Evolutionary conservation across 371 early-diverging fungal genomes (phyloP), one percentile per base, ranked within the genome.

Genomic region (Basidiobolus meristosporus): DNA sequence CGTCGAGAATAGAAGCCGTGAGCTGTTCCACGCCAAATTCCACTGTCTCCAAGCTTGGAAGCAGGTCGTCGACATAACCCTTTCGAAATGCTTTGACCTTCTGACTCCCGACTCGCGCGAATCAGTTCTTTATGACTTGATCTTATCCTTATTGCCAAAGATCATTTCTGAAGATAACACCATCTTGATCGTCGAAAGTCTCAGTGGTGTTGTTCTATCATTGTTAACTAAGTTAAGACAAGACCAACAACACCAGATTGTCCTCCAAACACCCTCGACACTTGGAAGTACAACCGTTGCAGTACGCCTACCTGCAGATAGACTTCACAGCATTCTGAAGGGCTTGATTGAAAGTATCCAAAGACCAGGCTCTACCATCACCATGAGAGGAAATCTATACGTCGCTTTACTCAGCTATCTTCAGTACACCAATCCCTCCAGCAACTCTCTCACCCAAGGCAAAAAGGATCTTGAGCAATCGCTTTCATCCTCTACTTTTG

Each of bases 371-470:
- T 57, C 70, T 1, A 63, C 74, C 2, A 54, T 74, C 12, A 62
- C 62, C 7, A 54, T 81, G 18, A 73, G 95, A 1, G 85, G 84
- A 19, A 85, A 88, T 53, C 51, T 87, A 41, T 91, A 90, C 57
- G 62, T 76, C 15, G 65, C 83, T 0, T 47, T 91, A 26, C 63
- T 79, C 38, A 66, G 68, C 40, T 76, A 79, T 39, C 52, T 89
- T 22, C 67, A 70, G 41, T 79, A 69, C 56, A 57, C n/a, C n/a
- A n/a, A n/a, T n/a, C n/a, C n/a, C n/a, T n/a, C n/a, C n/a, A n/a
- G n/a, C n/a, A n/a, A n/a, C n/a, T n/a, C n/a, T n/a, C n/a, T n/a
- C n/a, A n/a, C n/a, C n/a, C n/a, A n/a, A n/a, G n/a, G n/a, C n/a
- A n/a, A n/a, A n/a, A n/a, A n/a, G n/a, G n/a, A n/a, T n/a, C n/a